phyloP scores from a whole-genome alignment of 2,329 filamentous ascomycete species.

The Trichophaea hybrida region DNA sequence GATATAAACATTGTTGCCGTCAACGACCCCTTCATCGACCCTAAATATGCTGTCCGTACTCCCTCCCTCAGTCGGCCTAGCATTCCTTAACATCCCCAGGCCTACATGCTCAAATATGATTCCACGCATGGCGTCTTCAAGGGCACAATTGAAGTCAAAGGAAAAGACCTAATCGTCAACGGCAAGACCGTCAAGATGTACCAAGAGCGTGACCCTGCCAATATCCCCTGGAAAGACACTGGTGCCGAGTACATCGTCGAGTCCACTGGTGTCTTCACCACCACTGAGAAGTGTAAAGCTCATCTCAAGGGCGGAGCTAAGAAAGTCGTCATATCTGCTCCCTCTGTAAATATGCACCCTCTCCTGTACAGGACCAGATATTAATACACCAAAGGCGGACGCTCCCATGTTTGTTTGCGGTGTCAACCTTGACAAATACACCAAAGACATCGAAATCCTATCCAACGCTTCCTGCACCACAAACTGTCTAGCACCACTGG shows the following conservation, averaged over 20 bases:
- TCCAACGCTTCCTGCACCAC: conserved; percentile 99
- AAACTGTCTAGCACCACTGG: conserved; percentile 98
- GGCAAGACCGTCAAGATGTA: conserved; percentile 94
- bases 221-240: conserved; percentile 79
- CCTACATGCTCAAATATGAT: conserved; percentile 99
- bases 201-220: conserved; percentile 74
- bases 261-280: conserved; percentile 98
- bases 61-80: not conserved
- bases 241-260: conserved; percentile 90
- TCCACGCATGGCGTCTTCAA: conserved; percentile 94
- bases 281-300: conserved; percentile 82
- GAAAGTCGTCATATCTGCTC: conserved; percentile 73
- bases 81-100: conserved; percentile 38
- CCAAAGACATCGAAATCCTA: conserved; percentile 76
- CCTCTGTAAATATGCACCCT: conserved; percentile 39
- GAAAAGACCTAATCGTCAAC: conserved; percentile 58
- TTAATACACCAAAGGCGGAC: conserved; percentile 40
- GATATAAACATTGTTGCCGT: conserved; percentile 88
- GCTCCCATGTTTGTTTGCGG: conserved; percentile 99
- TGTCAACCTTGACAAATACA: conserved; percentile 93
- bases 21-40: conserved; percentile 99
- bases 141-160: conserved; percentile 64
- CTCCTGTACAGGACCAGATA: no score
- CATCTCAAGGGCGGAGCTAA: conserved; percentile 95
- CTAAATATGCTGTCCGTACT: conserved; percentile 76